Base-by-base conservation (phyloP, 257 asterid genomes). In the Solanum etuberosum region DNA sequence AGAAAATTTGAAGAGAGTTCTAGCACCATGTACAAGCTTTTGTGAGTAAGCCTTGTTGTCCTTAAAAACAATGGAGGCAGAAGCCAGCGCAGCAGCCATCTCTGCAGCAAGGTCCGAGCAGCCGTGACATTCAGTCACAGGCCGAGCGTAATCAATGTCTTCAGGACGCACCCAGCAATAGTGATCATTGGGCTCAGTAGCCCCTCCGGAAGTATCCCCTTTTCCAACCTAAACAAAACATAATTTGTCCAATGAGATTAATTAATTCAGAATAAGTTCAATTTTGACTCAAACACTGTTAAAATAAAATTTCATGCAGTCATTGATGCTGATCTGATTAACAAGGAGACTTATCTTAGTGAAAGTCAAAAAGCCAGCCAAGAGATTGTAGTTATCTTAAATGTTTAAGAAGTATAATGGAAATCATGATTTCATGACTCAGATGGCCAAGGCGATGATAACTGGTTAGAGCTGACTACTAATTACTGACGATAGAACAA, bases 11-110 rank as follows among this genome's bases (percentile, higher is more conserved):
- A 93, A 97, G 85, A 97, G 97, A 29, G 98, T 94, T 91, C 85
- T 93, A 82, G 99, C 99, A 48, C 99, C 99, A 89, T 97, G 99
- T 32, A 92, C 98, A 57, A 97, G 98, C 92, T 95, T 97, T 25
- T 93, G 95, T 3, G 99, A 97, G 90, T 97, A 97, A 43, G 94
- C 95, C 89, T 93, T 94, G 87, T 94, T 93, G 88, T 97, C 99
- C 92, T 95, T 97, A 91, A 97, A 97, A 68, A 97, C 99, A 89
- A 97, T 95, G 23, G 99, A 97, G 2, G 99, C 98, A 27, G 99
- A 96, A 61, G 99, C 99, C 90, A 97, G 90, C 23, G 99, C 96
- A 86, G 99, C 99, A 86, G 99, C 95, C 99, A 97, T 95, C 88
- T 97, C 99, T 14, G 98, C 95, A 40, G 99, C 93, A 88, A 97